Evolutionary conservation across 306 rosid species (phyloP).

Genomic region (Trichosanthes cucumerina): DNA sequence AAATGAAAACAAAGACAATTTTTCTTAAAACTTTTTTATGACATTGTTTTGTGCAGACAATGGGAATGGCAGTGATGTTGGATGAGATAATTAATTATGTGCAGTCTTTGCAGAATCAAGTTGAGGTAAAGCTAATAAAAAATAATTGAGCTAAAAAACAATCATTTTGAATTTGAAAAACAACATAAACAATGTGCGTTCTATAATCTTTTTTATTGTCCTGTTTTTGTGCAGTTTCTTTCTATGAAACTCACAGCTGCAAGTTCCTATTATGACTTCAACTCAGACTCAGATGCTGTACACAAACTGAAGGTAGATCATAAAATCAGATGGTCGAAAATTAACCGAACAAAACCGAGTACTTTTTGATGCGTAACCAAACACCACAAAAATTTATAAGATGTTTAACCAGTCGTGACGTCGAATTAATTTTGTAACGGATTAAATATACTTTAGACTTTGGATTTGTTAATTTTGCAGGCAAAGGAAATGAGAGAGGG

Average conservation of each 20-base stretch:
- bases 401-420: too few species aligned
- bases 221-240: constrained; percentile 56
- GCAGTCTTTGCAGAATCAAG: constrained; percentile 94
- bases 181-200: background rate
- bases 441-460: background rate
- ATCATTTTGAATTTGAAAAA: background rate
- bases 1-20: background rate
- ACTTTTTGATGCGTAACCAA: background rate
- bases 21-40: background rate
- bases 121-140: constrained; percentile 44
- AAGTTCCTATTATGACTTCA: constrained; percentile 70
- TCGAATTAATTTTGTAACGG: background rate
- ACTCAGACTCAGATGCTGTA: constrained; percentile 57
- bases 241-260: constrained; percentile 93
- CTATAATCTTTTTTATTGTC: background rate
- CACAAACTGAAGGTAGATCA: constrained; percentile 64
- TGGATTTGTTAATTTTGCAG: constrained; percentile 20
- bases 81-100: constrained; percentile 96
- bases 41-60: constrained; percentile 38
- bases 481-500: constrained; percentile 48
- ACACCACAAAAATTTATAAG: background rate
- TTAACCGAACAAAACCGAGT: too few species aligned
- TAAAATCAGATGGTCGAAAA: too few species aligned
- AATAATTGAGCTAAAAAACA: background rate
- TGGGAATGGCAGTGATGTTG: constrained; percentile 99